Base-by-base conservation (phyloP, 345 rosid species). In the Mallotus nudiflorus region DNA sequence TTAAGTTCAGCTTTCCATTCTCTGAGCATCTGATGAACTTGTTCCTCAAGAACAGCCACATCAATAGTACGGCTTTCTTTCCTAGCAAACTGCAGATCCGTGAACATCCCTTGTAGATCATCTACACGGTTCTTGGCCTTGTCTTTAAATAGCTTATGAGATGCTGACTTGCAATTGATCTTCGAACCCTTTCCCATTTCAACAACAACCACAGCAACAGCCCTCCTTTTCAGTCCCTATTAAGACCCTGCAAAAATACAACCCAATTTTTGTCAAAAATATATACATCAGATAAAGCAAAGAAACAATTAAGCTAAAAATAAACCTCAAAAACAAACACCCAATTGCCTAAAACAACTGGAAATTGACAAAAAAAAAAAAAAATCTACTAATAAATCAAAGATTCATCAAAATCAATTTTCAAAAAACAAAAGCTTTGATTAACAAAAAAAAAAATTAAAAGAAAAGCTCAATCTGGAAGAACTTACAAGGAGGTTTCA, bases 1-100 rank as follows among this genome's bases (percentile, higher is more conserved):
- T 96, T 91, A 75, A 96, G 99, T 84, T 96, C 99, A 0, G 98
- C 70, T 78, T 92, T 96, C 99, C 99, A 96, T 64, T 96, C 99
- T 9, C 98, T 90, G 24, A 96, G 98, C 99, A 92, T 96, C 90
- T 96, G 99, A 78, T 96, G 97, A 14, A 92, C 97, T 80, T 91
- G 99, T 83, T 96, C 99, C 83, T 91, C 99, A 7, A 96, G 96
- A 46, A 96, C 84, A 1, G 83, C 76, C 1, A 76, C 98, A 77
- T 96, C 97, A 46, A 77, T 28, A 9, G 10, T n/a, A 22, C 99
- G 93, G 71, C 95, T 86, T 75, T 91, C 97, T 79, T 91, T 96
- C 81, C 96, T 85, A 0, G 99, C 98, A 78, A 84, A 88, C 69
- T 96, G 99, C 74, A 96, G 93, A 82, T 96, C 94, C 78, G 83